Base-by-base conservation (phyloP, 306 rosid genomes). In the Cicer bijugum region DNA sequence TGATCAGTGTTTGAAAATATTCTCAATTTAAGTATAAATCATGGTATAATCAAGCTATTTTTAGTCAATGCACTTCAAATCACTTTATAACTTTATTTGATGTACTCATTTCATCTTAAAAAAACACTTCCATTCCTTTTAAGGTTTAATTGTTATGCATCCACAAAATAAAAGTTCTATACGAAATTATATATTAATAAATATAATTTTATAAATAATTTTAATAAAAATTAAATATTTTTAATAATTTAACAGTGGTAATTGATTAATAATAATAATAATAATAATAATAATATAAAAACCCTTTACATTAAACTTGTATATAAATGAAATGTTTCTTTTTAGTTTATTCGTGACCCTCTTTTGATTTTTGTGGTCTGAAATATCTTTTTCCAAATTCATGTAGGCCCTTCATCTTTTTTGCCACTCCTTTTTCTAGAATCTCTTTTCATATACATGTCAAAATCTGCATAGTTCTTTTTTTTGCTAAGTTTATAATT, bases 351-450 rank as follows among this genome's bases (percentile, higher is more conserved):
- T 55, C 79, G 69, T 84, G 85, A 74, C 80, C 78, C 80, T 66
- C 77, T 59, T 79, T 78, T 81, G 70, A 78, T 71, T 70, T 77
- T 55, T 64, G 69, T 70, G 82, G 56, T 57, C 68, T 65, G 43
- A 61, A 66, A 71, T 43, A 62, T 69, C 81, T 77, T 81, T 81
- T 69, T 74, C 75, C 85, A 77, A 73, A 52, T 74, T 77, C 83
- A 35, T 77, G 76, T 81, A 77, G 87, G 69, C 87, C 85, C 84
- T 69, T 69, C 65, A 64, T 69, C 76, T 60, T 71, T 52, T 45
- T 8, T 5, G 6, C 42, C 33, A 3, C 28, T 58, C 35, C 23
- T n/a, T 77, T 62, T 70, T 56, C 48, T 15, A 39, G 8, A 59
- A 39, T 45, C 47, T 39, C 19, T 66, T 42, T 37, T 15, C 48